Evolutionary conservation across 164 flowering plant species (phyloP), one percentile per base, ranked within the genome.

Genomic region (Tinospora cordifolia): DNA sequence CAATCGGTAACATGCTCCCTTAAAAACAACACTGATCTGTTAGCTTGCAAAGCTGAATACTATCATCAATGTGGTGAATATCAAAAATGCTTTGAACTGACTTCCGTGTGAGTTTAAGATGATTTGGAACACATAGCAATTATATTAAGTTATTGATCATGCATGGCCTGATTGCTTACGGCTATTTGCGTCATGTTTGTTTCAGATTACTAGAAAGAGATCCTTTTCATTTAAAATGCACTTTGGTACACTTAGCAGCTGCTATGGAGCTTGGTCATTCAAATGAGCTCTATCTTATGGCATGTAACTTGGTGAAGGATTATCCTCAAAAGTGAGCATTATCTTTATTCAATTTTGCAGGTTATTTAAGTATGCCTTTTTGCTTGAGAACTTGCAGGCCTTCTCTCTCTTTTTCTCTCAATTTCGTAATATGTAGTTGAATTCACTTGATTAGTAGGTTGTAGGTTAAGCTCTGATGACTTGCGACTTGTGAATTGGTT

Each of bases 1-100:
- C 71, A 77, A 62, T 87, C 87, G n/a, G 62, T 86, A 62, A 71
- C 72, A n/a, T 75, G 72, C 69, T 80, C 90, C 39, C 80, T 92
- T 68, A 85, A 82, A 77, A 83, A 81, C 78, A 92, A 95, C 76
- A 86, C 90, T 59, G 99, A 95, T 79, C 86, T 95, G 68, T 78
- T 95, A 81, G 91, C 94, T 67, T 92, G 99, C 88, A 92, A 91
- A 83, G 99, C 98, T 74, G 98, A 95, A 74, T 95, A 89, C 82
- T 90, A 88, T 75, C 94, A 92, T 78, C 97, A 92, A 68, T 89
- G 93, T 76, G 97, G 98, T 72, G 99, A 95, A 78, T 90, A 89
- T 75, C 92, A 92, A 73, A 92, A 89, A 79, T 92, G 99, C 77
- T 95, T 95, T 82, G 96, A 92, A 59, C 72, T 95, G 71, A 90